Base-by-base conservation (phyloP, 2,329 filamentous ascomycete genomes). In the Pseudopithomyces chartarum region DNA sequence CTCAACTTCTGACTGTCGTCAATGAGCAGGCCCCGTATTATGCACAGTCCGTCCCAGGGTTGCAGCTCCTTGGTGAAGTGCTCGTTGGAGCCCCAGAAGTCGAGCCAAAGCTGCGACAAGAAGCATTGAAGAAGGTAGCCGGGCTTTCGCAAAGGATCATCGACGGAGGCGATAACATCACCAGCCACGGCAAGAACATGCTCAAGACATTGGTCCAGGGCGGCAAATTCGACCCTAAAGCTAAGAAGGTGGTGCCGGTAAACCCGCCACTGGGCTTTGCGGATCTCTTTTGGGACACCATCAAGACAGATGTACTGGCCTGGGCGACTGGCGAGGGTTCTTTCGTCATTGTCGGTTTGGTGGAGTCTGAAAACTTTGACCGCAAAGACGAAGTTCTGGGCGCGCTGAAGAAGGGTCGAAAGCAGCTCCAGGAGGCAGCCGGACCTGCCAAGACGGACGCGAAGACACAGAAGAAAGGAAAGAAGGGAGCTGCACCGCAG, bases 191-290 rank as follows among this genome's bases (percentile, higher is more conserved):
- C 87, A 39, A 92, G 91, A 89, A 92, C 57, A 90, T 97, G 88
- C 84, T 98, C 68, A 97, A 97, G 80, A 90, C 90, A 0, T 84
- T 99, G 7, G 92, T 97, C 22, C 89, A 92, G 53, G 95, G 95
- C 40, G 95, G 96, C 23, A 88, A 87, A 56, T 99, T 90, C 72
- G 92, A 98, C 76, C 86, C 86, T 58, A 83, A 83, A 42, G 83
- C 86, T 2, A 92, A 92, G 76, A 86, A 70, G 50, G 76, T 95
- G 43, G 84, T 90, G 67, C 85, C 87, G 20, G 83, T 90, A 2
- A 87, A 92, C 47, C 92, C 92, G 15, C 84, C 90, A 7, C 82
- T 98, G 54, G 84, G 88, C 48, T 99, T 99, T 73, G 87, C 91
- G 58, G 84, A 90, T 62, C 80, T 90, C 47, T 82, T 99, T n/a